A percentile compares a stretch with the other conserved stretches of the same genome.
phyloP scores from a whole-genome alignment of 2,329 filamentous ascomycete genomes.

The Aureobasidium pullulans region DNA sequence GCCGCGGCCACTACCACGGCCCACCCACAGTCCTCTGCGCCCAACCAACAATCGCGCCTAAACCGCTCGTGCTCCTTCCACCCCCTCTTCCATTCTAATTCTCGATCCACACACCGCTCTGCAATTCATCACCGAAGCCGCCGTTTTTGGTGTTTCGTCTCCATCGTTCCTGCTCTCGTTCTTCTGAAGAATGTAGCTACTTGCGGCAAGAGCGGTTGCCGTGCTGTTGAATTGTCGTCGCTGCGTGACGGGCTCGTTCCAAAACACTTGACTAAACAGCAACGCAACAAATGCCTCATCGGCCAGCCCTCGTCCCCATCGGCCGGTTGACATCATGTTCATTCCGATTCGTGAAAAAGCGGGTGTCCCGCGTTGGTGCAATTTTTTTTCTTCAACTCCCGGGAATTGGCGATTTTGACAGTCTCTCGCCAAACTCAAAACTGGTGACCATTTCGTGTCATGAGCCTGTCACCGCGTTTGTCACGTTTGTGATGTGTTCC shows the following conservation, averaged over 20 bases:
- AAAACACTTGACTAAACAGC: background rate
- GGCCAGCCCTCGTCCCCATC: too few relatives aligned
- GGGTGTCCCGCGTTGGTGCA: background rate
- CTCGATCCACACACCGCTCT: constrained; percentile 4
- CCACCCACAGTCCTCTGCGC: background rate
- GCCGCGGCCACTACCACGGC: background rate
- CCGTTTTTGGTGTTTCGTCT: constrained; percentile 1
- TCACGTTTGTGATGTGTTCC: background rate
- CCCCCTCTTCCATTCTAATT: background rate
- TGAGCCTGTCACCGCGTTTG: background rate
- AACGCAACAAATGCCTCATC: constrained; percentile 8
- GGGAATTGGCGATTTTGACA: constrained; percentile 4
- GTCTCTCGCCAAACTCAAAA: background rate
- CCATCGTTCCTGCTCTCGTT: background rate
- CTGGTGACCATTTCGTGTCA: background rate
- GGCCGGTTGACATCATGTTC: background rate
- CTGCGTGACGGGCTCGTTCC: background rate
- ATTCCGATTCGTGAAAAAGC: constrained; percentile 2
- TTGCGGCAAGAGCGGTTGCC: background rate
- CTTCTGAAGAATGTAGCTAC: background rate
- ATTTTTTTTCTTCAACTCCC: background rate
- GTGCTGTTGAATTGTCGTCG: background rate
- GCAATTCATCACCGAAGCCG: background rate
- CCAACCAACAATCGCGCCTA: constrained; percentile 1
- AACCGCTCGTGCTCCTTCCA: background rate